Base-by-base conservation (phyloP, 768 basidiomycete genomes). In the Boletus sensibilis region DNA sequence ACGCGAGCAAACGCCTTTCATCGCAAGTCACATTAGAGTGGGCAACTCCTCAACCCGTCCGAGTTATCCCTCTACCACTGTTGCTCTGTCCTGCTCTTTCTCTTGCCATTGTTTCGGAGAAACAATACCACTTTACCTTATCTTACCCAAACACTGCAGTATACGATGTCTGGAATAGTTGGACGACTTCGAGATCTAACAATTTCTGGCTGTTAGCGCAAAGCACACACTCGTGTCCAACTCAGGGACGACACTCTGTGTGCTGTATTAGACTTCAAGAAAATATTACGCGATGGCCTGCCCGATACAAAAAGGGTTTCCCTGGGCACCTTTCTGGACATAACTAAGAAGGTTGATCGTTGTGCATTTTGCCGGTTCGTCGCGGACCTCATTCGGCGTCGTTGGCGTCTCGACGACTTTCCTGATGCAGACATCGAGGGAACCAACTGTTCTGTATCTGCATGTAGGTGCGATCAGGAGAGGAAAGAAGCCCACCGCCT, bases 341-440 rank as follows among this genome's bases (percentile, higher is more conserved):
- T 66, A 1, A 25, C 31, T 4, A 2, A 37, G 9, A 66, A 61
- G 42, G 21, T 29, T 0, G 50, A 39, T 21, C 31, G 37, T 8
- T 66, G 65, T 38, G 41, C 47, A 14, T 64, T 67, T 25, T 66
- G 65, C 33, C 52, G 53, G 16, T 57, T 66, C 21, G 18, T 61
- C 20, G 27, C 53, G 1, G 40, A 37, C 5, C 53, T 49, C 34
- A 29, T 67, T 25, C 57, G 41, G 20, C 55, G 50, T 49, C 35
- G 48, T n/a, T 66, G 65, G 65, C 55, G 34, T 42, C 58, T 66
- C 1, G 57, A 59, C 20, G 34, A 61, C 13, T 47, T 56, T 4
- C 59, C 62, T 3, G 18, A 59, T 23, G 18, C 53, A 1, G 55
- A 64, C n/a, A n/a, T 67, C 29, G 31, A 29, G 4, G 44, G 21